Evolutionary conservation across 1,284 basidiomycete genomes (phyloP), one percentile per base, ranked within the genome.

Genomic region (Rhizoctonia solani): DNA sequence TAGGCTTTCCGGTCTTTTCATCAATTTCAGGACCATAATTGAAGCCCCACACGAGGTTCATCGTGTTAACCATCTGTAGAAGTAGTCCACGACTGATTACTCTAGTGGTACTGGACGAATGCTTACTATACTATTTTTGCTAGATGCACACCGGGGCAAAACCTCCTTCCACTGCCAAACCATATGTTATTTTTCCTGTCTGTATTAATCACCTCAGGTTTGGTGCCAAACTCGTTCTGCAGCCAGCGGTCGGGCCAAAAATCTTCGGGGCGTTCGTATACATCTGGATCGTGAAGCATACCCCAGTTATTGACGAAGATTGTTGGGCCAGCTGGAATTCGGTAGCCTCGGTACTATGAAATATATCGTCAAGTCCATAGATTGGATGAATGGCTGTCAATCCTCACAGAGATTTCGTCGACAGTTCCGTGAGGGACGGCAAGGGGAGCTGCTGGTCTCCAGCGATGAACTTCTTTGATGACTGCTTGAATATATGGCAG

Each of bases 401-500:
- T 55, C n/a, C n/a, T 16, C 39, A 68, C 66, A 23, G 25, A 68
- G 3, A 63, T 54, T 16, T 70, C 69, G 6, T 54, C 44, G n/a
- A 49, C 65, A 5, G 44, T 68, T 14, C 52, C 50, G 44, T 68
- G 69, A 29, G 69, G 69, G 13, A 68, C 42, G 1, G 69, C 66
- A 13, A 70, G 32, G 11, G 69, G 69, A 0, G 29, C 58, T 8
- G 68, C 44, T 11, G 69, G 69, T 3, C 69, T 27, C 52, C 59
- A 56, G 29, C 68, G 56, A 19, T 61, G 42, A 27, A 37, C 78
- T 72, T 83, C 78, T 41, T 75, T 73, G 6, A 78, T 69, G 0
- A 79, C 53, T 2, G 78, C 78, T 34, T 72, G 72, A 14, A 80
- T 65, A 68, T 81, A 81, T 0, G 79, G 77, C n/a, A 81, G 69